A percentile compares a stretch with the other conserved stretches of the same genome.
These are phyloP conservation scores for Penicillium sp. DNA, from an alignment of 2,329 filamentous ascomycete genomes.

Conservation along the genomic window DNA sequence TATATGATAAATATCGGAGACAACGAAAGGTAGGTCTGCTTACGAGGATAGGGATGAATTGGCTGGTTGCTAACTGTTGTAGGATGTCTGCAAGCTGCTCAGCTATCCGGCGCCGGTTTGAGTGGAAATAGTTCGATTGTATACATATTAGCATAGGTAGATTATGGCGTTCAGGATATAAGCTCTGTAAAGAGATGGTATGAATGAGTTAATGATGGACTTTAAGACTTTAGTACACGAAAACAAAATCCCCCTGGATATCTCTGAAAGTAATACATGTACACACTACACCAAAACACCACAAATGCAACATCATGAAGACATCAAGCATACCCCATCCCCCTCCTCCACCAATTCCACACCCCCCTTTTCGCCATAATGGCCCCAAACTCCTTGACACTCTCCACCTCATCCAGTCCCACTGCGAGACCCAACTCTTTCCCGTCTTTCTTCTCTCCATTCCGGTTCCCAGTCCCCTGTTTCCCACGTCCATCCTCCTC, in stretches of 20 bases:
- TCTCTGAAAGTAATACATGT: neutral
- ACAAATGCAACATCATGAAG: neutral
- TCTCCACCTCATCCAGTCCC: slow-evolving; percentile 57
- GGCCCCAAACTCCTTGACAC: slow-evolving; percentile 62
- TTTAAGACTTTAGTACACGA: neutral
- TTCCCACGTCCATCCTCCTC: slow-evolving; percentile 9
- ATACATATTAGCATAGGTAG: neutral
- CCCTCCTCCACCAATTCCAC: slow-evolving; percentile 63
- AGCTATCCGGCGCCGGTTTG: slow-evolving; percentile 37
- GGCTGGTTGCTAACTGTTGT: slow-evolving; percentile 1
- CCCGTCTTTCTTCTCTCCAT: neutral
- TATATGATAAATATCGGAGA: slow-evolving; percentile 37
- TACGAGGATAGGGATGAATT: neutral
- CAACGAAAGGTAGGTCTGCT: slow-evolving; percentile 27
- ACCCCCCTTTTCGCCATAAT: slow-evolving; percentile 61
- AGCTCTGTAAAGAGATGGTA: neutral
- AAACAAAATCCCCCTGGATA: neutral
- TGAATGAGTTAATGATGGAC: neutral
- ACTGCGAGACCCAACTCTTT: neutral
- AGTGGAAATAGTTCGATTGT: slow-evolving; percentile 10
- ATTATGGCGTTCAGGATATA: slow-evolving; percentile 1
- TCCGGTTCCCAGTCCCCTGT: neutral
- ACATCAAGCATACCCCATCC: slow-evolving; percentile 54
- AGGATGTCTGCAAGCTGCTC: slow-evolving; percentile 36
- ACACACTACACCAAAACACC: neutral